Evolutionary conservation across 345 rosid species (phyloP).

Genomic region (Populus alba): DNA sequence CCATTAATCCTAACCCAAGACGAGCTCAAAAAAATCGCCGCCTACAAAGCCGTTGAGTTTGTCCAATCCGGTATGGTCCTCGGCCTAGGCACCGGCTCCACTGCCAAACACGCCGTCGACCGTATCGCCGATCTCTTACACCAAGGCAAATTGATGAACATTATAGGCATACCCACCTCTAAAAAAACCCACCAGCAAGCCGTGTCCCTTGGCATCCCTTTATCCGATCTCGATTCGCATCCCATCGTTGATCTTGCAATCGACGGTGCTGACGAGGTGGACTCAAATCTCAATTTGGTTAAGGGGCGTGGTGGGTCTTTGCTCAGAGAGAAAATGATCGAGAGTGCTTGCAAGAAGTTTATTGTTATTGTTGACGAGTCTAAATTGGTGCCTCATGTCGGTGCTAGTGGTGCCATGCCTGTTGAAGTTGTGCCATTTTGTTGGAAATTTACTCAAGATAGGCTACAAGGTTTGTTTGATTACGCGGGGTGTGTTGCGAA

Average conservation of each 20-base stretch:
- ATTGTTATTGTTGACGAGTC: constrained; percentile 74
- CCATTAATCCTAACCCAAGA: constrained; percentile 54
- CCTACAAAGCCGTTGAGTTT: constrained; percentile 87
- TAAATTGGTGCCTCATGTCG: constrained; percentile 57
- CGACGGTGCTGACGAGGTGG: constrained; percentile 99
- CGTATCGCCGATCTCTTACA: constrained; percentile 75
- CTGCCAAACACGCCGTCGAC: constrained; percentile 92
- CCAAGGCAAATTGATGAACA: constrained; percentile 63
- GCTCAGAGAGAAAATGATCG: constrained; percentile 91
- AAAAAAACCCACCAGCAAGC: constrained; percentile 75
- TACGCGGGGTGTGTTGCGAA: constrained; percentile 60
- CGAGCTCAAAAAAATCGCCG: constrained; percentile 75
- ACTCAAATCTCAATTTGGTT: constrained; percentile 67
- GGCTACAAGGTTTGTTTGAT: constrained; percentile 46
- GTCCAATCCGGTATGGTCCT: constrained; percentile 97
- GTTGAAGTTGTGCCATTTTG: constrained; percentile 85
- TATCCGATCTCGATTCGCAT: constrained; percentile 72
- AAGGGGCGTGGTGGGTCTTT: constrained; percentile 95
- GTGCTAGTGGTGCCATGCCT: constrained; percentile 82
- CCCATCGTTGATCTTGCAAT: constrained; percentile 77
- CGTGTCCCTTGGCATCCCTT: constrained; percentile 69
- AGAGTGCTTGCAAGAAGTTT: constrained; percentile 71
- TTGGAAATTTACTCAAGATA: constrained; percentile 65
- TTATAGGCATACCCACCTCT: constrained; percentile 85
- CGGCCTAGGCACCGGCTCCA: constrained; percentile 96